These are phyloP conservation scores for Fragilariopsis cylindrus DNA, from an alignment of 108 stramenopile genomes.

Conservation along the genomic window DNA sequence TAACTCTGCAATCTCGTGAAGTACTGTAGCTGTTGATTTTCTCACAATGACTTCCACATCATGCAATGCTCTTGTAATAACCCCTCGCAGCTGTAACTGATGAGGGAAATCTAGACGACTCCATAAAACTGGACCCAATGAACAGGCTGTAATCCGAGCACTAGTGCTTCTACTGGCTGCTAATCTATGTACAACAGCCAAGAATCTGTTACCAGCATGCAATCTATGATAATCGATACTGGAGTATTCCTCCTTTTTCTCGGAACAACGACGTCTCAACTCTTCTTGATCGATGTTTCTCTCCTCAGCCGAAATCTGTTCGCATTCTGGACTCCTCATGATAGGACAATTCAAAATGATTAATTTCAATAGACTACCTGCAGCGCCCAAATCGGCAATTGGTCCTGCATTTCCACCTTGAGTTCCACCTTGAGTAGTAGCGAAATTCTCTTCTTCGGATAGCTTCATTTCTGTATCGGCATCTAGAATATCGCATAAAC, in stretches of 20 bases:
- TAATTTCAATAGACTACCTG: slow-evolving; percentile 83
- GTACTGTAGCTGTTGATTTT: slow-evolving; percentile 82
- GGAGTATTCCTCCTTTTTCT: slow-evolving; percentile 29
- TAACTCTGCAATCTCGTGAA: slow-evolving; percentile 88
- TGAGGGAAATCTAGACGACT: slow-evolving; percentile 88
- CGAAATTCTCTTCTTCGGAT: slow-evolving; percentile 62
- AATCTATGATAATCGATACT: slow-evolving; percentile 43
- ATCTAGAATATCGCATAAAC: slow-evolving; percentile 80
- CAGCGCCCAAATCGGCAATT: slow-evolving; percentile 78
- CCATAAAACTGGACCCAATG: slow-evolving; percentile 86
- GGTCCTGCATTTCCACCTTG: slow-evolving; percentile 41
- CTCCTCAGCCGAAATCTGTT: slow-evolving; percentile 28
- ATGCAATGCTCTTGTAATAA: slow-evolving; percentile 88
- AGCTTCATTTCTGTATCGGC: slow-evolving; percentile 82
- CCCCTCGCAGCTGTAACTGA: slow-evolving; percentile 86
- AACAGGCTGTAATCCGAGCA: slow-evolving; percentile 84
- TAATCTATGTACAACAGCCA: slow-evolving; percentile 84
- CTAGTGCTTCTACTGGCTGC: slow-evolving; percentile 84
- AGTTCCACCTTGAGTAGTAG: slow-evolving; percentile 55
- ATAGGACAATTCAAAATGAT: slow-evolving; percentile 81
- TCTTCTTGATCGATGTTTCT: slow-evolving; percentile 42
- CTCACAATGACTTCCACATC: slow-evolving; percentile 88
- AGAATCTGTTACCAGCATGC: slow-evolving; percentile 78
- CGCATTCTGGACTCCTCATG: slow-evolving; percentile 53
- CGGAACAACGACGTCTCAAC: slow-evolving; percentile 42